Evolutionary conservation across 2,329 filamentous ascomycete genomes (phyloP).

Genomic region (Ustulina deusta): DNA sequence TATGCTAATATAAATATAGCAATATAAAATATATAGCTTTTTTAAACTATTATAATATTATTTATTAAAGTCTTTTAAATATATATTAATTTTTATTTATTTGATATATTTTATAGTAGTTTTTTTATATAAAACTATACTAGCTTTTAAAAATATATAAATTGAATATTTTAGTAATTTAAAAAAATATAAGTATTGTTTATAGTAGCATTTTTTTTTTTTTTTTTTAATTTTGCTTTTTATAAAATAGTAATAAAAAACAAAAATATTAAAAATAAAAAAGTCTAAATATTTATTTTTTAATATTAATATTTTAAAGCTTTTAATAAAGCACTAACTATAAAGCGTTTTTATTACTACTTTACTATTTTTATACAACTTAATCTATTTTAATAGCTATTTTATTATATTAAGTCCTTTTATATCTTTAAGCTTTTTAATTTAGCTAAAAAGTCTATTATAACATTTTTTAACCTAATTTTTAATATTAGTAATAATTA

Average conservation of each 20-base stretch:
- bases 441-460: background rate
- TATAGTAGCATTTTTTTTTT: background rate
- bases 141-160: background rate
- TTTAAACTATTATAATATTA: background rate
- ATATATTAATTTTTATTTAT: constrained; percentile 2
- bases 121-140: background rate
- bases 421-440: background rate
- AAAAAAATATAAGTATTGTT: background rate
- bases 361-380: background rate
- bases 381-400: background rate
- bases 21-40: background rate
- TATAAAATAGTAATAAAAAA: background rate
- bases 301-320: background rate
- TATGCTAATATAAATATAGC: background rate
- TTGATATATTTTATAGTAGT: background rate
- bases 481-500: background rate
- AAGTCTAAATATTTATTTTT: background rate
- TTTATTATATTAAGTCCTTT: background rate
- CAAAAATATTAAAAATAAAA: background rate
- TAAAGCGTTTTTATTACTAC: background rate
- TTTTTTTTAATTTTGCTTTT: background rate
- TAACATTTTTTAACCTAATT: background rate
- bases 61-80: background rate
- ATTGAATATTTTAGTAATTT: background rate
- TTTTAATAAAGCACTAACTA: background rate